Percentiles rank a stretch among this genome's conserved stretches.
Evolutionary conservation across 257 asterid genomes (phyloP).

Genomic region (Nicotiana tomentosiformis): DNA sequence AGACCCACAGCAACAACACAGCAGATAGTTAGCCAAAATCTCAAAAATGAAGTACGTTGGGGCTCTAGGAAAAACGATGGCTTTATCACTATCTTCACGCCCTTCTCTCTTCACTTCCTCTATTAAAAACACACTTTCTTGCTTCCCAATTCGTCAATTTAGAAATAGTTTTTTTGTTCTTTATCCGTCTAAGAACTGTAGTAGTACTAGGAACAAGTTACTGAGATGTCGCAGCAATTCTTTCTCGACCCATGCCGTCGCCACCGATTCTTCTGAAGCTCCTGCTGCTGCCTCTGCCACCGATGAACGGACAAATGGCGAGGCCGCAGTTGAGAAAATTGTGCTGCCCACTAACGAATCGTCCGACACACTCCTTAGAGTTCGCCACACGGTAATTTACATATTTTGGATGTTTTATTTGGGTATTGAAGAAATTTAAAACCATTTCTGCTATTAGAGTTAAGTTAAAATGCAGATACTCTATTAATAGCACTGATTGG

Average conservation of each 20-base stretch:
- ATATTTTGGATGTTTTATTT: background rate
- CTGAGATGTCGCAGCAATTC: conserved; percentile 28
- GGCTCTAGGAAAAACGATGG: conserved; percentile 21
- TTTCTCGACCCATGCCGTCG: conserved; percentile 27
- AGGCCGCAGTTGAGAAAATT: conserved; percentile 22
- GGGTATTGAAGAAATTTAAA: background rate
- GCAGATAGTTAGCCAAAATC: background rate
- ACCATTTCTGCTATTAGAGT: background rate
- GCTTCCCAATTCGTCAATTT: conserved; percentile 12
- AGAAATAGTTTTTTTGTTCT: conserved; percentile 5
- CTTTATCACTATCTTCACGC: conserved; percentile 33
- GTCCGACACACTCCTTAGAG: conserved; percentile 61
- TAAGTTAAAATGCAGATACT: too few species aligned
- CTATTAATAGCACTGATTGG: too few species aligned
- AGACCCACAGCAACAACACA: background rate
- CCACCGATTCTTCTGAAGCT: conserved; percentile 42
- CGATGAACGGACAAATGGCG: conserved; percentile 13
- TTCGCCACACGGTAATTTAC: conserved; percentile 72
- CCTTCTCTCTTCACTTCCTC: conserved; percentile 28
- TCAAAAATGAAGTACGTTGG: conserved; percentile 6
- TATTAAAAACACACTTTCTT: conserved; percentile 5
- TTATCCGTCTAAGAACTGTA: conserved; percentile 7
- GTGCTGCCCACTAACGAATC: conserved; percentile 85
- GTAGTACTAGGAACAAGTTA: background rate
- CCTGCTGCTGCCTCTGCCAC: conserved; percentile 15